Evolutionary conservation across 768 basidiomycete genomes (phyloP).

Genomic region (Phanerochaete carnosa): DNA sequence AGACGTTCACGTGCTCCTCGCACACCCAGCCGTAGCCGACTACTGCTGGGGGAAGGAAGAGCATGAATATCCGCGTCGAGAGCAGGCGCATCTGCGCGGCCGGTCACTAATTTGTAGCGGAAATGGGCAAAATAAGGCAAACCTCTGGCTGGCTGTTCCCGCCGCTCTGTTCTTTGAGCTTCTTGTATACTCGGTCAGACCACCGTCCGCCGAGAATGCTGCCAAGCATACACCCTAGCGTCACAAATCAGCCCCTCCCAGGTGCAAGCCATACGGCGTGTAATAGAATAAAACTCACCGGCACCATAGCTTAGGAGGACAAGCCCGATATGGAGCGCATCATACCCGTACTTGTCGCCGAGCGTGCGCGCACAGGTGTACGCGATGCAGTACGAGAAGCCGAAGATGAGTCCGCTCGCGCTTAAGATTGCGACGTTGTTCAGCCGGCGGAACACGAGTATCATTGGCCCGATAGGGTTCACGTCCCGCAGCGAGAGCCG

Average conservation of each 20-base stretch:
- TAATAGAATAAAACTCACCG: constrained; percentile 36
- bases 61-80: constrained; percentile 56
- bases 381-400: constrained; percentile 63
- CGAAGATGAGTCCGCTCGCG: constrained; percentile 62
- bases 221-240: constrained; percentile 46
- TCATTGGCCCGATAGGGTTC: constrained; percentile 69
- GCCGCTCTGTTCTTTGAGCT: constrained; percentile 40
- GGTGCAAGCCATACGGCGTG: no score
- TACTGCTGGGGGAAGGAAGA: constrained; percentile 57
- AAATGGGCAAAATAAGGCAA: constrained; percentile 9
- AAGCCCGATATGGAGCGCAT: constrained; percentile 69
- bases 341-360: constrained; percentile 56
- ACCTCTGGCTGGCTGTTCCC: constrained; percentile 65
- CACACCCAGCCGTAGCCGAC: constrained; percentile 77
- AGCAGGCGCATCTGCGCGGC: constrained; percentile 53
- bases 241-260: background rate
- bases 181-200: constrained; percentile 47
- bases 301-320: constrained; percentile 73
- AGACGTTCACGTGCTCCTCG: constrained; percentile 57
- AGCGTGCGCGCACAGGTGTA: constrained; percentile 79
- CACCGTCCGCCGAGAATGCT: constrained; percentile 57
- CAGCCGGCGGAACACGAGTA: constrained; percentile 49
- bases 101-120: background rate
- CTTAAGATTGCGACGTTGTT: constrained; percentile 69
- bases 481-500: constrained; percentile 64